These are phyloP conservation scores for Nannochloropsis oceanica DNA, from an alignment of 108 stramenopile genomes.

Conservation along the genomic window DNA sequence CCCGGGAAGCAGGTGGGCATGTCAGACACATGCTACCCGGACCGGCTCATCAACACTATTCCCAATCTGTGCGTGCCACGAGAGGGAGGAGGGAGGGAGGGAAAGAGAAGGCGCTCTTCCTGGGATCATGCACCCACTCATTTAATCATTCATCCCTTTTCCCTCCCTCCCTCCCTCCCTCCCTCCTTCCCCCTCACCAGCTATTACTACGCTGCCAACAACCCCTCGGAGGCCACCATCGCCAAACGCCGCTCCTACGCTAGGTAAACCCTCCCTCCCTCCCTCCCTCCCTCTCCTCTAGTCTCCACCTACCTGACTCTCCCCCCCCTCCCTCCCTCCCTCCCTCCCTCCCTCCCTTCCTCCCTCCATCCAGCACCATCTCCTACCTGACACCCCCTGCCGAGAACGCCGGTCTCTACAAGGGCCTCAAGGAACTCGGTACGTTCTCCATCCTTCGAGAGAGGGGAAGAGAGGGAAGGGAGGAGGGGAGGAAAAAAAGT, in stretches of 20 bases:
- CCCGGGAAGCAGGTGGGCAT: conserved; percentile 97
- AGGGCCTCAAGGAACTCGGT: conserved; percentile 62
- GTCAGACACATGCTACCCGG: conserved; percentile 93
- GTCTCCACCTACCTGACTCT: too few relatives aligned
- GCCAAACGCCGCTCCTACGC: conserved; percentile 90
- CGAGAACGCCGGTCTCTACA: conserved; percentile 92
- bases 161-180: background rate
- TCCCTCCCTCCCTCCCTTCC: background rate
- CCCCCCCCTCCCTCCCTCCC: background rate
- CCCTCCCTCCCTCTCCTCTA: too few relatives aligned
- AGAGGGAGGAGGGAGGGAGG: too few relatives aligned
- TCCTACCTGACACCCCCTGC: conserved; percentile 91
- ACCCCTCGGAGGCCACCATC: conserved; percentile 92
- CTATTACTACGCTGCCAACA: conserved; percentile 95
- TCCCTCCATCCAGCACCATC: conserved; percentile 64
- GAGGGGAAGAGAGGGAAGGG: background rate
- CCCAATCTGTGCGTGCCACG: too few relatives aligned
- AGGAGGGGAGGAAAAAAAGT: background rate
- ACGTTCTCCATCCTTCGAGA: background rate
- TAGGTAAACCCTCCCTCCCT: too few relatives aligned
- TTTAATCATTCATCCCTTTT: background rate
- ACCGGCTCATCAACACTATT: conserved; percentile 82
- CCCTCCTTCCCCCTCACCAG: too few relatives aligned
- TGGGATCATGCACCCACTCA: too few relatives aligned
- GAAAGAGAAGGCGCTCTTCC: too few relatives aligned